phyloP scores from a whole-genome alignment of 106 monocot species.

The Dendrobium catenatum region DNA sequence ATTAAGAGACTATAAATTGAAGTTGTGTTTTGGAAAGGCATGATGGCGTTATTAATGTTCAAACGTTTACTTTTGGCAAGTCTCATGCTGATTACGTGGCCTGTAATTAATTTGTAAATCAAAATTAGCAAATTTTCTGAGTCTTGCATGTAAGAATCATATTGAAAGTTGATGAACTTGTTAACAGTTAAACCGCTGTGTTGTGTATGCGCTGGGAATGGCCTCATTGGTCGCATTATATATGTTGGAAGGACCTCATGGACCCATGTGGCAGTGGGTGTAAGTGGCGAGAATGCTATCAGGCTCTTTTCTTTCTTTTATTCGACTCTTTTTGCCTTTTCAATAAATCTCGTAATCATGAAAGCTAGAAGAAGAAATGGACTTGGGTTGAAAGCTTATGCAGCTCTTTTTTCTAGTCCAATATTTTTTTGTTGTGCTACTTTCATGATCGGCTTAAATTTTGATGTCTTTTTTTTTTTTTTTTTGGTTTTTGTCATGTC shows the following conservation, averaged over 20 bases:
- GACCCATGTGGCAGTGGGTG: no score
- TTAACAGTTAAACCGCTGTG: no score
- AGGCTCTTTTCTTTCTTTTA: no score
- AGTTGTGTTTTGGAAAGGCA: not conserved
- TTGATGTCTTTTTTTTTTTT: not conserved
- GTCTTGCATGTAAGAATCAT: not conserved
- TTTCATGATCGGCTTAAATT: not conserved
- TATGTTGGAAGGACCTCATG: no score
- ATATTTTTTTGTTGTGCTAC: not conserved
- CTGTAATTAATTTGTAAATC: not conserved
- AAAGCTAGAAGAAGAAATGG: not conserved
- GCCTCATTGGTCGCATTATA: no score
- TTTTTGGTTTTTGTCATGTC: not conserved
- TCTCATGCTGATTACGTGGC: not conserved
- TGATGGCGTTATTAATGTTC: not conserved
- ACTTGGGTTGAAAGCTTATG: not conserved
- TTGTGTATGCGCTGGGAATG: no score
- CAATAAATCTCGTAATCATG: not conserved
- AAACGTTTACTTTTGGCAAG: not conserved
- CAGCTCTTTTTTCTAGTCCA: not conserved
- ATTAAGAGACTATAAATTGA: not conserved
- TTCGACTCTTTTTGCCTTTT: no score
- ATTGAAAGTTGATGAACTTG: no score
- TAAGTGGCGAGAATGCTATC: no score
- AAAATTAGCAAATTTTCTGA: not conserved